Percentiles rank a stretch among this genome's conserved stretches.
These are phyloP conservation scores for Schizosaccharomyces versatilis DNA, from an alignment of 1,139 yeast genomes.

Conservation along the genomic window DNA sequence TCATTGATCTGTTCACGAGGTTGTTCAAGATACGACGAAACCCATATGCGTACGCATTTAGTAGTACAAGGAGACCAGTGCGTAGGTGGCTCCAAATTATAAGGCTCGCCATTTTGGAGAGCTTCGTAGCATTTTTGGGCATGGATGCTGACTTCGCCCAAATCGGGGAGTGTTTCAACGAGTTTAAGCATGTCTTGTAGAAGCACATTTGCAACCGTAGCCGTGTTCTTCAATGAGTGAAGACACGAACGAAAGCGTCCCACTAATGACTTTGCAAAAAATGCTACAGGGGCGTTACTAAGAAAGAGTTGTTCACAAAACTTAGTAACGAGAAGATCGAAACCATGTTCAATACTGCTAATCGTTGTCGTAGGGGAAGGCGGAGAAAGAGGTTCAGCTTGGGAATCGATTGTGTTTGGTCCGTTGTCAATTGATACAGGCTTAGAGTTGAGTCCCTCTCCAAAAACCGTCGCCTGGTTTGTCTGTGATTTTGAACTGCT, in stretches of 20 bases:
- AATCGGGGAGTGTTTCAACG: not conserved
- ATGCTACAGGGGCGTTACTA: not conserved
- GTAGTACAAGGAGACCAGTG: too few species aligned
- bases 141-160: not conserved
- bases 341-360: too few species aligned
- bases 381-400: too few species aligned
- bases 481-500: too few species aligned
- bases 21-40: not conserved
- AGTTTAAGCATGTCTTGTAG: not conserved
- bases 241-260: not conserved
- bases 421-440: too few species aligned
- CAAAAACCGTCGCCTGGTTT: too few species aligned
- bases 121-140: not conserved
- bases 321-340: too few species aligned
- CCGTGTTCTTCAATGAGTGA: not conserved
- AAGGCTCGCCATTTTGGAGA: not conserved
- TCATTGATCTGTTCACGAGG: not conserved
- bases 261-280: not conserved
- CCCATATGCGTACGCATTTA: not conserved
- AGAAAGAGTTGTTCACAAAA: not conserved
- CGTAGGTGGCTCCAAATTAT: not conserved
- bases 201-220: not conserved
- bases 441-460: too few species aligned
- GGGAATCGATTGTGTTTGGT: too few species aligned
- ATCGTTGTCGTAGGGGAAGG: too few species aligned